phyloP scores from a whole-genome alignment of 2,329 filamentous ascomycete genomes.

The Colletotrichum sp. region DNA sequence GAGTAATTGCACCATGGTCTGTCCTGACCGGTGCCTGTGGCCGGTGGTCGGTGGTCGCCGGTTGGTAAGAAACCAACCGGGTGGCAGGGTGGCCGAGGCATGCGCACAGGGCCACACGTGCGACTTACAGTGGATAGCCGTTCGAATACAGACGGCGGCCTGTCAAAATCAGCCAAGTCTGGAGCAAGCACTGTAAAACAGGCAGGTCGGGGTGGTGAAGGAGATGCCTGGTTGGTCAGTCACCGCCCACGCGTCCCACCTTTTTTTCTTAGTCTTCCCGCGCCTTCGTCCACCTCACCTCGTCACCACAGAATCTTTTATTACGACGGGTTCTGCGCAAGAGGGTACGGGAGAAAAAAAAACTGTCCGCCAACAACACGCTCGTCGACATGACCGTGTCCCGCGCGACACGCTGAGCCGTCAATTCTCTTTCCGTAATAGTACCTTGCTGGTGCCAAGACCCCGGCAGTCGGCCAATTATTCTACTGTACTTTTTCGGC shows the following conservation, averaged over 20 bases:
- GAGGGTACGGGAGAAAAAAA: not conserved
- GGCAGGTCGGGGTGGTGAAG: not conserved
- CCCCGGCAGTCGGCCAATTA: not conserved
- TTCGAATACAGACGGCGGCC: not conserved
- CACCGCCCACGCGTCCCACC: conserved; percentile 12
- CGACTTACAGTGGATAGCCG: not conserved
- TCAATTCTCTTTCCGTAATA: not conserved
- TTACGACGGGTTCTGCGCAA: conserved; percentile 9
- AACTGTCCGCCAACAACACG: not conserved
- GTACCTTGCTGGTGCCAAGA: not conserved
- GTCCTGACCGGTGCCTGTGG: not conserved
- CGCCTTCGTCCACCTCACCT: conserved; percentile 16
- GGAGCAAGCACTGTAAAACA: conserved; percentile 13
- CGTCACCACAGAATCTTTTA: conserved; percentile 20
- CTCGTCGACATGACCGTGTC: conserved; percentile 11
- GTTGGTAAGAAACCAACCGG: not conserved
- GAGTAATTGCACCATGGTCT: not conserved
- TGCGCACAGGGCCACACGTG: not conserved
- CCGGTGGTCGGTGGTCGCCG: not conserved
- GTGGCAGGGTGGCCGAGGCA: not conserved
- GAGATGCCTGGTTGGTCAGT: conserved; percentile 8
- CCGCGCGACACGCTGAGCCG: conserved; percentile 4
- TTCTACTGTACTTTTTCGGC: conserved; percentile 7
- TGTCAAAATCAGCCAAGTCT: not conserved
- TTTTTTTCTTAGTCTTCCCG: conserved; percentile 20